Conservation (phyloP, 2,329 filamentous ascomycete species). For the Parastagonospora avenae region DNA sequence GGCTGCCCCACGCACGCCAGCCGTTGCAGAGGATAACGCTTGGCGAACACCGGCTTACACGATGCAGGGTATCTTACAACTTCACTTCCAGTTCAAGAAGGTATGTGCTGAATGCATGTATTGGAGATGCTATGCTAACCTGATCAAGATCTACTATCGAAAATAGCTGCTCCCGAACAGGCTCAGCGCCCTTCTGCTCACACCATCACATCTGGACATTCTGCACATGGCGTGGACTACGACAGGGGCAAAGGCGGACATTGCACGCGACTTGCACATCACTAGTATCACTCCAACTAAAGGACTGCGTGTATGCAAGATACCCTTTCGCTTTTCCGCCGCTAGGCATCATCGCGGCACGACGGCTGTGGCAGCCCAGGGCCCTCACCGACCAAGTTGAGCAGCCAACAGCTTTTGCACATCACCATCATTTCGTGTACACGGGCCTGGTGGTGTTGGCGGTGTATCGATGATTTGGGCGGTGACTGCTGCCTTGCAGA, state of each 20-base stretch:
- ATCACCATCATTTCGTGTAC: conserved; percentile 1
- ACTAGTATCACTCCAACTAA: too few relatives aligned
- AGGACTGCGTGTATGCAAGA: too few relatives aligned
- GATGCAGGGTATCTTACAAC: conserved; percentile 82
- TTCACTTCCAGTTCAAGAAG: conserved; percentile 99
- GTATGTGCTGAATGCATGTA: conserved; percentile 53
- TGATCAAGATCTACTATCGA: conserved; percentile 53
- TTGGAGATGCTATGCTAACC: conserved; percentile 23
- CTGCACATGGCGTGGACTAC: too few relatives aligned
- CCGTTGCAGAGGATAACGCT: not conserved
- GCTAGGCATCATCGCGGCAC: conserved; percentile 2
- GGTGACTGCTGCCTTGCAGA: conserved; percentile 17
- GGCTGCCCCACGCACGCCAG: not conserved
- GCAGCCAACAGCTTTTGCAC: conserved; percentile 2
- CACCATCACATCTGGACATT: too few relatives aligned
- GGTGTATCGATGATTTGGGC: conserved; percentile 18
- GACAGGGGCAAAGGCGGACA: too few relatives aligned
- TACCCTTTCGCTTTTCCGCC: too few relatives aligned
- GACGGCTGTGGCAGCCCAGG: conserved; percentile 15
- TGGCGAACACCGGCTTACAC: conserved; percentile 31
- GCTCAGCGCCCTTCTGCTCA: not conserved
- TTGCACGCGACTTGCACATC: too few relatives aligned
- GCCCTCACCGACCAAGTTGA: conserved; percentile 3
- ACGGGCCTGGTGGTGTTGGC: conserved; percentile 9
- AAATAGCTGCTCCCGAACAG: conserved; percentile 38